These are phyloP conservation scores for Leccinum pachyderme DNA, from an alignment of 1,284 basidiomycete genomes.

Conservation along the genomic window DNA sequence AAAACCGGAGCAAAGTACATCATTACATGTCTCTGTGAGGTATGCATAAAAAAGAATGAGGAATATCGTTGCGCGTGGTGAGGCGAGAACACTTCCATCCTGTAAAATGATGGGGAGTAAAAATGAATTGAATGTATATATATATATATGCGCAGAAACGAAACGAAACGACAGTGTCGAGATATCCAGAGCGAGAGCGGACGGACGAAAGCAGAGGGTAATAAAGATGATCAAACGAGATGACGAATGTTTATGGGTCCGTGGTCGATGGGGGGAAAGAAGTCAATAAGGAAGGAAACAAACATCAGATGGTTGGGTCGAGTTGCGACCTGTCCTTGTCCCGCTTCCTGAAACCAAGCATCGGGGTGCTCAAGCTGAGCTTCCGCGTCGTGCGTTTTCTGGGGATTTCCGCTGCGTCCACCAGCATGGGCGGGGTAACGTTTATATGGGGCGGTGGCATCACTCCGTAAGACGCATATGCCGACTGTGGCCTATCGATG, in stretches of 20 bases:
- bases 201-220: conserved; percentile 8
- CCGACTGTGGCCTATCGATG: conserved; percentile 29
- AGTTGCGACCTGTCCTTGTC: conserved; percentile 36
- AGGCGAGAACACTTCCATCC: conserved; percentile 15
- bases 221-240: conserved; percentile 17
- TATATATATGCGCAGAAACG: conserved; percentile 6
- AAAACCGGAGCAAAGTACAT: conserved; percentile 20
- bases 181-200: background rate
- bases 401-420: conserved; percentile 21
- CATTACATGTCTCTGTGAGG: conserved; percentile 25
- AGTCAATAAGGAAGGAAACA: background rate
- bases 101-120: background rate
- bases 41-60: conserved; percentile 18
- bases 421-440: conserved; percentile 19
- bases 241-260: background rate
- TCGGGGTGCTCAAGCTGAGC: conserved; percentile 63
- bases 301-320: background rate
- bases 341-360: conserved; percentile 57
- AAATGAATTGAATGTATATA: background rate
- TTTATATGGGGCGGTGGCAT: conserved; percentile 17
- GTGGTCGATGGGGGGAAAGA: background rate
- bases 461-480: conserved; percentile 21
- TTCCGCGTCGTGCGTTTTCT: conserved; percentile 57
- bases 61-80: conserved; percentile 18
- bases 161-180: background rate